Base-by-base conservation (phyloP, 2,329 filamentous ascomycete genomes). In the Ophiostoma triangulosporum region DNA sequence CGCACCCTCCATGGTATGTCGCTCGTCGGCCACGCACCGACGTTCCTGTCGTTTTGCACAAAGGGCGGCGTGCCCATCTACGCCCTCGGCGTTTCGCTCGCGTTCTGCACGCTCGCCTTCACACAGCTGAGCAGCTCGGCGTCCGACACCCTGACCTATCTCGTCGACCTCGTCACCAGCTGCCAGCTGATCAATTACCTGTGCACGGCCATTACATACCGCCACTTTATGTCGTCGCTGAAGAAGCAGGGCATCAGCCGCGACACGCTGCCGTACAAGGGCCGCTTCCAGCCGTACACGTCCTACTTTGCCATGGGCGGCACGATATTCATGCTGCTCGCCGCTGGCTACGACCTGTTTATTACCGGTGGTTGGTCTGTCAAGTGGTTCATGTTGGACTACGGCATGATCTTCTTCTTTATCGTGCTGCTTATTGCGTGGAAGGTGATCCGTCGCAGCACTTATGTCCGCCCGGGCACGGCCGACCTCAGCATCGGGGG, bases 21-120 rank as follows among this genome's bases (percentile, higher is more conserved):
- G 0, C 67, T 75, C 48, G 77, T 80, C 55, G 74, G 76, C 29
- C 74, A 78, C 57, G 77, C 77, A 0, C 78, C 66, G 48, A 66
- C 60, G 29, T 59, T 81, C 56, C 70, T 81, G 53, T 69, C 70
- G 6, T 73, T 69, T 59, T 80, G 76, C 59, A 79, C 76, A 7
- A 73, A 68, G 56, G 68, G 68, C 43, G 80, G 80, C 24, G 77
- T 86, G 5, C 83, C 83, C 0, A 73, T 83, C 57, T 83, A 81
- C 63, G 80, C 76, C 56, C 81, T 86, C 38, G 59, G 62, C 1
- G 63, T 80, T 29, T 54, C 52, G 6, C 38, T 54, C 2, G 59
- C 74, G 1, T 80, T 86, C 62, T 75, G 78, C 1, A 71, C 84
- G 35, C 67, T 86, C 29, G 76, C 77, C 9, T 85, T 86, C 65